phyloP scores from a whole-genome alignment of 2,329 filamentous ascomycete genomes.

The Ophiostoma ips region DNA sequence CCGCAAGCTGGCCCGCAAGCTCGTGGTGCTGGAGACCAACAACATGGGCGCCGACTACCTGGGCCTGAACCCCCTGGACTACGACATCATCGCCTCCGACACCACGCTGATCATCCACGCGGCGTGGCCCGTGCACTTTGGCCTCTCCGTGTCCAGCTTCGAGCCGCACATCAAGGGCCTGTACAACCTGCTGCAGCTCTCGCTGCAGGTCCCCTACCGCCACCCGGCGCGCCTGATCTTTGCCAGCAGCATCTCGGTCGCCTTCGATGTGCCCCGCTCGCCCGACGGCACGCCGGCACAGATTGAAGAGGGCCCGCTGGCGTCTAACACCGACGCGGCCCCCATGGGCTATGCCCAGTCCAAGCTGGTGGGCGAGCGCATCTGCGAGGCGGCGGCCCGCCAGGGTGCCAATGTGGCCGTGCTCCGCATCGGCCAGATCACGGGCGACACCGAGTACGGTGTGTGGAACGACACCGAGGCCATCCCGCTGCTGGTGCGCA shows the following conservation, averaged over 20 bases:
- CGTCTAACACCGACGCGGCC: neutral
- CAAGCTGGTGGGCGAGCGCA: conserved; percentile 10
- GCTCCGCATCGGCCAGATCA: conserved; percentile 36
- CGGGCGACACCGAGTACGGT: conserved; percentile 31
- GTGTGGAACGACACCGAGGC: conserved; percentile 39
- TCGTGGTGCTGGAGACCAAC: conserved; percentile 8
- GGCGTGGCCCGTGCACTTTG: conserved; percentile 39
- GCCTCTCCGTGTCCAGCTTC: conserved; percentile 31
- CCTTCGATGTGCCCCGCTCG: conserved; percentile 6
- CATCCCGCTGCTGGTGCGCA: conserved; percentile 36
- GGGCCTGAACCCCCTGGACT: conserved; percentile 21
- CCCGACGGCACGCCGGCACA: neutral
- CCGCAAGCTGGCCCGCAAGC: neutral
- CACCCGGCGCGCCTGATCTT: conserved; percentile 10
- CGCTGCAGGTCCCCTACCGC: conserved; percentile 8
- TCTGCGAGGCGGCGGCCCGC: conserved; percentile 9
- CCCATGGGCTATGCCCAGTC: conserved; percentile 10
- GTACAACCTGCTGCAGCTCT: conserved; percentile 26
- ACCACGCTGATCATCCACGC: conserved; percentile 30
- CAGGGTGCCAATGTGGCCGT: conserved; percentile 18
- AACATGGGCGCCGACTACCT: conserved; percentile 14
- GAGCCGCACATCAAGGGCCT: conserved; percentile 29
- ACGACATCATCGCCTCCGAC: conserved; percentile 17
- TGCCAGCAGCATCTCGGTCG: conserved; percentile 12
- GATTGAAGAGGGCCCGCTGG: conserved; percentile 6